Evolutionary conservation across 2,329 filamentous ascomycete genomes (phyloP), one percentile per base, ranked within the genome.

Genomic region (Apiospora rasikravindrae): DNA sequence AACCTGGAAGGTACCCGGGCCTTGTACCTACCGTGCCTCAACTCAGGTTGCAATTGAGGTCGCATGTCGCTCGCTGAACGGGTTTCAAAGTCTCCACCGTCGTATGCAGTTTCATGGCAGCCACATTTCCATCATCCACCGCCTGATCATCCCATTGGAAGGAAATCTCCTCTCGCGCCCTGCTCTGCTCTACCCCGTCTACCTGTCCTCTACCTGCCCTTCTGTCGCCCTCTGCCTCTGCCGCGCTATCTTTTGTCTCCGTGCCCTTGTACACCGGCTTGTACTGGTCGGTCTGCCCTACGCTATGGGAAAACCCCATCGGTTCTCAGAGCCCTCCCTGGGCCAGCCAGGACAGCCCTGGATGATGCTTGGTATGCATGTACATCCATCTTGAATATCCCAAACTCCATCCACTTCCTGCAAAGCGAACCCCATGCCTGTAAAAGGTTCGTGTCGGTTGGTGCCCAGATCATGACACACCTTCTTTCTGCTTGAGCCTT

Each of bases 71-170:
- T 45, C 66, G 40, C 66, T 68, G 57, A 64, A 64, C 66, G 66
- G 74, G 79, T 80, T 80, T 80, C 78, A 78, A 76, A 71, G 74
- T 76, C 74, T 72, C 79, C 78, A 80, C 79, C 76, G 76, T 75
- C 77, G 75, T 80, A 77, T 78, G 77, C 78, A 76, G 77, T 80
- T 78, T 79, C 79, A 78, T 78, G 76, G 75, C 77, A 77, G 79
- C 80, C 79, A 80, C 57, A 64, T 64, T 64, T 64, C 78, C 68
- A 69, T 22, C 45, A 78, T 76, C 77, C 79, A 79, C 71, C 75
- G 71, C 72, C 75, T 71, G 77, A 77, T 78, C 77, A 40, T 71
- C 57, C 69, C 42, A 71, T 69, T 69, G 64, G 57, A 64, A 64
- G 57, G 57, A 64, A 64, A 64, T 70, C 66, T 71, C 37, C 57